These are phyloP conservation scores for Mycena amicta DNA, from an alignment of 768 basidiomycete species.

Conservation along the genomic window DNA sequence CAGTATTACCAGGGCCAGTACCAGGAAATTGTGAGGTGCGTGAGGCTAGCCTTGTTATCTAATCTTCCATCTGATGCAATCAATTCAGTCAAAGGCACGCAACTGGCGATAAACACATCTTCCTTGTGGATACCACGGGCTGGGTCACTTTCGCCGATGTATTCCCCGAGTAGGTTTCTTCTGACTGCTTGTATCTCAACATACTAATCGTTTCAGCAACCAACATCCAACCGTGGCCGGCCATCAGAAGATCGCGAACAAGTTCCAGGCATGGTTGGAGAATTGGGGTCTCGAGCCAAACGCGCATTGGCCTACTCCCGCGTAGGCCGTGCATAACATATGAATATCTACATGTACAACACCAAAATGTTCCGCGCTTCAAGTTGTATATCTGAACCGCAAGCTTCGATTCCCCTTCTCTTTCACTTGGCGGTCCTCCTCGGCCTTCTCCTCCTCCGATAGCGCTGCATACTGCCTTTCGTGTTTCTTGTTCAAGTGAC, in stretches of 20 bases:
- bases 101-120: conserved; percentile 49
- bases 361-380: not conserved
- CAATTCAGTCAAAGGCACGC: conserved; percentile 31
- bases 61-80: not conserved
- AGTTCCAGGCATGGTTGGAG: conserved; percentile 48
- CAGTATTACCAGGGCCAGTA: conserved; percentile 54
- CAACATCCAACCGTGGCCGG: conserved; percentile 51
- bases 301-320: conserved; percentile 20
- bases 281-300: conserved; percentile 46
- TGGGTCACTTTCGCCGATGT: conserved; percentile 57
- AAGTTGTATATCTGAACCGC: conserved; percentile 36
- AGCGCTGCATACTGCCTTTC: conserved; percentile 23
- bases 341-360: not conserved
- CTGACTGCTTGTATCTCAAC: too few relatives aligned
- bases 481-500: conserved; percentile 30
- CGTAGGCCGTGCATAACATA: not conserved
- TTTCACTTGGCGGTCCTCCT: conserved; percentile 30
- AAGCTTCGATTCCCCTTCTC: conserved; percentile 38
- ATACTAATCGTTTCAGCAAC: too few relatives aligned
- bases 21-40: conserved; percentile 46
- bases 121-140: conserved; percentile 57
- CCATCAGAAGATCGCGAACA: conserved; percentile 47
- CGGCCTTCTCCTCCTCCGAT: conserved; percentile 26
- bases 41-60: conserved; percentile 30
- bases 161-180: conserved; percentile 41